These are phyloP conservation scores for Setomelanomma holmii DNA, from an alignment of 2,329 filamentous ascomycete genomes.

Conservation along the genomic window DNA sequence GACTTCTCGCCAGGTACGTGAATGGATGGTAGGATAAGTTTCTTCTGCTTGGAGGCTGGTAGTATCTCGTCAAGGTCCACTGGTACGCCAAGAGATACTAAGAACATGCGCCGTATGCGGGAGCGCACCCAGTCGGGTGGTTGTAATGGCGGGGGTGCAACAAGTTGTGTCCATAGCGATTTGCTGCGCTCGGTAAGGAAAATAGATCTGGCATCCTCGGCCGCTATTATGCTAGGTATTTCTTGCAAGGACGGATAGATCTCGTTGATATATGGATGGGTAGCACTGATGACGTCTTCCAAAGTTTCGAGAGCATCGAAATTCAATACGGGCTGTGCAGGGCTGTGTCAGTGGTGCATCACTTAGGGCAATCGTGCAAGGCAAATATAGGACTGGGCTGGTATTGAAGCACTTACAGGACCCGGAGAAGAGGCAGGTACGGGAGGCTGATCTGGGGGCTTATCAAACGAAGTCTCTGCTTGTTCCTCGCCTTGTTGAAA, in stretches of 20 bases:
- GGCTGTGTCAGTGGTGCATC: constrained; percentile 39
- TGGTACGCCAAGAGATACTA: constrained; percentile 93
- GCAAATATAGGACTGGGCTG: constrained; percentile 43
- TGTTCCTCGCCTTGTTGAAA: constrained; percentile 51
- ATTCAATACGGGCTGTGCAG: constrained; percentile 68
- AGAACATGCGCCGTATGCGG: constrained; percentile 90
- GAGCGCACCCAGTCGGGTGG: constrained; percentile 98
- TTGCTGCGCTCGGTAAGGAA: constrained; percentile 83
- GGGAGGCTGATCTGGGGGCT: constrained; percentile 46
- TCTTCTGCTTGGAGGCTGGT: constrained; percentile 97
- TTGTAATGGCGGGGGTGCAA: constrained; percentile 91
- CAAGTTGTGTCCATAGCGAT: constrained; percentile 94
- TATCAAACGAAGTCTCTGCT: constrained; percentile 49
- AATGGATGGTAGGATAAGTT: constrained; percentile 88
- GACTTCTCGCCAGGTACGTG: constrained; percentile 48
- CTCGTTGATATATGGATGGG: constrained; percentile 69
- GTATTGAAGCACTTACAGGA: constrained; percentile 56
- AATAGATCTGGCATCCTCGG: constrained; percentile 38
- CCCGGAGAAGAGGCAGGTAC: constrained; percentile 52
- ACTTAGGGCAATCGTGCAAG: constrained; percentile 35
- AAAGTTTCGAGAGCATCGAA: constrained; percentile 66
- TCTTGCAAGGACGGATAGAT: constrained; percentile 59
- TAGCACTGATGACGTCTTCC: constrained; percentile 66
- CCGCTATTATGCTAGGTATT: constrained; percentile 53
- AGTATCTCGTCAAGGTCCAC: constrained; percentile 97